These are phyloP conservation scores for Penicillium expansum DNA, from an alignment of 2,329 filamentous ascomycete species.

Conservation along the genomic window DNA sequence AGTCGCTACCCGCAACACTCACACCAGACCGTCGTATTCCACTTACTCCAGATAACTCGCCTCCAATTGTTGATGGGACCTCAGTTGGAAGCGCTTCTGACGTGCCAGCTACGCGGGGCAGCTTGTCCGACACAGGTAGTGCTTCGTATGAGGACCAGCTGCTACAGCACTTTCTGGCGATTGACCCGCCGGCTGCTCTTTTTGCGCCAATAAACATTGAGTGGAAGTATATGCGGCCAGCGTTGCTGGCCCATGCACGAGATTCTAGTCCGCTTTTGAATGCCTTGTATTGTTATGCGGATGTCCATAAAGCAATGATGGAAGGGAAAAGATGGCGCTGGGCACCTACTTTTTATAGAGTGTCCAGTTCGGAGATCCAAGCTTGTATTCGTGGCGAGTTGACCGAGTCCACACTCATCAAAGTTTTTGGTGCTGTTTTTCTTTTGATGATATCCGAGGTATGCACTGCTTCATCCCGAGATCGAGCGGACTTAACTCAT, in stretches of 20 bases:
- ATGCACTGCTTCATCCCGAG: background rate
- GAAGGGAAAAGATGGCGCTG: slow-evolving; percentile 29
- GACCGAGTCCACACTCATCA: slow-evolving; percentile 23
- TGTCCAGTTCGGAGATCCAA: slow-evolving; percentile 32
- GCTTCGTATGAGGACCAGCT: slow-evolving; percentile 31
- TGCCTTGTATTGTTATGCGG: slow-evolving; percentile 36
- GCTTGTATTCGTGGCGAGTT: slow-evolving; percentile 28
- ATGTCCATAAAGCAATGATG: slow-evolving; percentile 28
- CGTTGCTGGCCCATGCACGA: slow-evolving; percentile 26
- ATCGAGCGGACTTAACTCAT: slow-evolving; percentile 1
- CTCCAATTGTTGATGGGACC: slow-evolving; percentile 14
- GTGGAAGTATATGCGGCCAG: slow-evolving; percentile 32
- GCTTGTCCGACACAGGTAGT: slow-evolving; percentile 22
- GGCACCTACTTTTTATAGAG: slow-evolving; percentile 32
- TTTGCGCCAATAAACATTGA: slow-evolving; percentile 34
- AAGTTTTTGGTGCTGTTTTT: slow-evolving; percentile 30
- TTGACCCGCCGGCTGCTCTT: slow-evolving; percentile 31
- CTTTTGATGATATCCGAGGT: slow-evolving; percentile 40
- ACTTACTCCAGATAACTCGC: slow-evolving; percentile 15
- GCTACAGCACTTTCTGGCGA: slow-evolving; percentile 28
- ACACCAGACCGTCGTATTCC: slow-evolving; percentile 7
- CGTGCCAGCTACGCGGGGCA: slow-evolving; percentile 11
- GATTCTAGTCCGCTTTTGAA: slow-evolving; percentile 28
- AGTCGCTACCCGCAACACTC: slow-evolving; percentile 7
- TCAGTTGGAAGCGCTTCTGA: slow-evolving; percentile 17